phyloP scores from a whole-genome alignment of 495 filamentous ascomycete genomes.

The Hypoxylon fragiforme region DNA sequence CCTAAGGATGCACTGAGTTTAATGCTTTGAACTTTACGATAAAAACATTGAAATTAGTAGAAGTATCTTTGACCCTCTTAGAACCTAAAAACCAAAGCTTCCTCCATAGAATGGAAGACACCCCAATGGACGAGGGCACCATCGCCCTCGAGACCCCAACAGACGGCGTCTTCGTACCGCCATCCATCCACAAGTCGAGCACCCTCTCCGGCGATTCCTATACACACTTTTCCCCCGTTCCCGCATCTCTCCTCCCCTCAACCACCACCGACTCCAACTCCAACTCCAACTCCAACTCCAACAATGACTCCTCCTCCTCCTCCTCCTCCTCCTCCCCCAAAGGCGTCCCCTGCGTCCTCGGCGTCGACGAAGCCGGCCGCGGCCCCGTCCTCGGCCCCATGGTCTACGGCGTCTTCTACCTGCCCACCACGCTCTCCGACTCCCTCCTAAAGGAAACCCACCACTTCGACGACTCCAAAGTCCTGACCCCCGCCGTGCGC shows the following conservation, averaged over 20 bases:
- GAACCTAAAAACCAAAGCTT: no score
- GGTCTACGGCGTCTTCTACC: constrained; percentile 92
- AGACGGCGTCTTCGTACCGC: constrained; percentile 70
- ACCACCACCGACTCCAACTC: constrained; percentile 40
- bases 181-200: constrained; percentile 65
- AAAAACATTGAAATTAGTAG: no score
- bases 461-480: constrained; percentile 92
- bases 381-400: constrained; percentile 96
- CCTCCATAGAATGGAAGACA: constrained; percentile 58
- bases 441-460: constrained; percentile 74
- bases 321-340: no score
- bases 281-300: background rate
- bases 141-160: constrained; percentile 59
- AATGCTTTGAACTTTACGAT: no score
- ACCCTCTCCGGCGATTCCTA: constrained; percentile 78
- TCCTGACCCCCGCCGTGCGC: constrained; percentile 72
- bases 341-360: constrained; percentile 57
- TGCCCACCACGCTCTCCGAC: constrained; percentile 67
- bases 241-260: constrained; percentile 52
- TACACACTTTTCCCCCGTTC: constrained; percentile 79
- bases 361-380: constrained; percentile 93
- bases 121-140: constrained; percentile 48
- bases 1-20: no score
- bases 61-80: no score
- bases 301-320: no score